Evolutionary conservation across 2,329 filamentous ascomycete genomes (phyloP), one percentile per base, ranked within the genome.

Genomic region (Colletotrichum trifolii): DNA sequence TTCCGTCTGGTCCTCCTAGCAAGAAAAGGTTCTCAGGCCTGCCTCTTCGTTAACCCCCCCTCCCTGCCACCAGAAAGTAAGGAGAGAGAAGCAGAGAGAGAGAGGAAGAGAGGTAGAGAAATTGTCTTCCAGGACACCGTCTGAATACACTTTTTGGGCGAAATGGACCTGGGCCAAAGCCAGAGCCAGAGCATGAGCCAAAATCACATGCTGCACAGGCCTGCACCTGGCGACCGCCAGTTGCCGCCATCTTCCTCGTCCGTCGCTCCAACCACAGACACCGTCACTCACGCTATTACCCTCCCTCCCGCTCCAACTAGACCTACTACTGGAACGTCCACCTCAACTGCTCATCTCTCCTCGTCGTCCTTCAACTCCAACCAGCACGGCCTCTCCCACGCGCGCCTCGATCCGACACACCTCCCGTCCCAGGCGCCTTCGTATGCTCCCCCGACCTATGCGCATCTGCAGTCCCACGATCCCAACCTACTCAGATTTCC

Each of bases 181-280:
- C 49, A 54, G 61, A 64, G 54, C 60, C 35, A 38, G 59, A 62
- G 60, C 60, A 80, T 81, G 76, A 80, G 80, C 71, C 75, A 76
- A 67, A 78, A 78, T 82, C 82, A 82, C 80, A 82, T 83, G 81
- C 76, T 80, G 70, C 71, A 74, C 59, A 71, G 71, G 64, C 73
- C 70, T 66, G 67, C 59, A 7, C 71, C 71, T 69, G 71, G 68
- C 60, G 70, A 69, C 64, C 67, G 66, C 54, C 64, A 67, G 42
- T 65, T 58, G 46, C 67, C 67, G 58, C 67, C 52, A 55, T 62
- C 49, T 56, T 66, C 62, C 49, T 64, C 62, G 40, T 62, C 58
- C 58, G 45, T 42, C 62, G 46, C 52, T 48, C 58, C 45, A 35
- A 55, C 52, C 52, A 53, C 53, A 17, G 35, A 38, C 46, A 38